Percentiles rank a stretch among this genome's conserved stretches.
phyloP scores from a whole-genome alignment of 352 stramenopile genomes.

The Halophytophthora batemanensis region DNA sequence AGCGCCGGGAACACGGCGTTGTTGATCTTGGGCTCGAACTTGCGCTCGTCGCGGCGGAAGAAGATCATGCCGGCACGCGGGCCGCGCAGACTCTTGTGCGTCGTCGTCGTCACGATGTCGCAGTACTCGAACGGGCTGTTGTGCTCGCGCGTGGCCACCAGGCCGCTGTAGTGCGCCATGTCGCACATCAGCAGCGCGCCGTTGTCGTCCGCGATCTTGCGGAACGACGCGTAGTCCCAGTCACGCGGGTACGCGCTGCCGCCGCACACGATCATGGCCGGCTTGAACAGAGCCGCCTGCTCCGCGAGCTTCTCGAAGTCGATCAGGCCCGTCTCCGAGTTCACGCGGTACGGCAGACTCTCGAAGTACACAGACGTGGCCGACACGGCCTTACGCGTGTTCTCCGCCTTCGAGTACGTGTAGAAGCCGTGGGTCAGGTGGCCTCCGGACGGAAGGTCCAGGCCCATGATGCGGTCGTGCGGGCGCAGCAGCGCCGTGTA shows the following conservation, averaged over 20 bases:
- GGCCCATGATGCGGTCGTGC: conserved; percentile 99
- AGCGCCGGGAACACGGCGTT: conserved; percentile 98
- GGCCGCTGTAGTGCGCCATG: conserved; percentile 99
- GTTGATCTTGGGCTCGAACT: conserved; percentile 96
- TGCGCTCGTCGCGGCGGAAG: conserved; percentile 93
- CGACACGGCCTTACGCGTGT: conserved; percentile 96
- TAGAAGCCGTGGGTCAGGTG: conserved; percentile 99
- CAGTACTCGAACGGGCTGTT: conserved; percentile 96
- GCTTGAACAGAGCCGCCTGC: conserved; percentile 96
- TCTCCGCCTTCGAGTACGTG: conserved; percentile 96
- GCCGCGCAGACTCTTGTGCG: conserved; percentile 98
- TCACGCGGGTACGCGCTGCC: conserved; percentile 98
- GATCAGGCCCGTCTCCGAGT: conserved; percentile 94
- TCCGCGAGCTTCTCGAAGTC: conserved; percentile 96
- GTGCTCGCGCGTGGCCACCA: conserved; percentile 96
- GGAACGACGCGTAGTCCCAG: conserved; percentile 98
- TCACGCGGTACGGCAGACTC: conserved; percentile 96
- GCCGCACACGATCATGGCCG: conserved; percentile 96
- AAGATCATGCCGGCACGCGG: conserved; percentile 99
- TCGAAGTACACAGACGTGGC: conserved; percentile 99
- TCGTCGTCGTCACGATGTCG: conserved; percentile 99
- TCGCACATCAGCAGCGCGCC: conserved; percentile 97
- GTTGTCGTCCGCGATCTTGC: conserved; percentile 98
- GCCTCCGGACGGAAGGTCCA: conserved; percentile 97
- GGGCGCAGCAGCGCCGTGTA: conserved; percentile 97